These are phyloP conservation scores for Tricholomella constricta DNA, from an alignment of 768 basidiomycete species.

Conservation along the genomic window DNA sequence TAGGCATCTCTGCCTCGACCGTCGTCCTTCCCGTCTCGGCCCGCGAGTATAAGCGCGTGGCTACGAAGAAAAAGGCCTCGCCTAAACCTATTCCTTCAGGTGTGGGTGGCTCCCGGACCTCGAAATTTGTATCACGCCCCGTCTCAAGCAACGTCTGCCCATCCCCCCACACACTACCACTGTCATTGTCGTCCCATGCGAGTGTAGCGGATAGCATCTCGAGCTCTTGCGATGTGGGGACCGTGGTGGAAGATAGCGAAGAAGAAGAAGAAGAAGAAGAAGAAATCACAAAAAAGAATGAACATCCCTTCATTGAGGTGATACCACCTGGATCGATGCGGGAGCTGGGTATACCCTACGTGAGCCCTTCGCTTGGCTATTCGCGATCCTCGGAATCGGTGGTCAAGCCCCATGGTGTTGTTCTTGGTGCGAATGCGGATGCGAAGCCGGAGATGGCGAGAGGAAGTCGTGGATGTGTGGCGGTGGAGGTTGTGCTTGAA, in stretches of 20 bases:
- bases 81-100: not conserved
- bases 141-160: slow-evolving; percentile 3
- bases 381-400: no score
- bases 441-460: not conserved
- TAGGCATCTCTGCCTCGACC: slow-evolving; percentile 32
- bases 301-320: not conserved
- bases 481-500: not conserved
- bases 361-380: not conserved
- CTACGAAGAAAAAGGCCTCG: slow-evolving; percentile 18
- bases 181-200: slow-evolving; percentile 1
- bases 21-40: slow-evolving; percentile 46
- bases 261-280: not conserved
- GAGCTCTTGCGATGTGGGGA: slow-evolving; percentile 6
- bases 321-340: not conserved
- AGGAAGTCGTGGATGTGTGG: not conserved
- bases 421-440: not conserved
- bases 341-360: not conserved
- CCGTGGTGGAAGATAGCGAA: not conserved
- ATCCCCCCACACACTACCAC: slow-evolving; percentile 7
- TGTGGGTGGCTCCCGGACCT: not conserved
- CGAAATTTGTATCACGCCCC: not conserved
- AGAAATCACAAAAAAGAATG: not conserved
- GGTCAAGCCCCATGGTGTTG: no score
- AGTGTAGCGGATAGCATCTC: not conserved
- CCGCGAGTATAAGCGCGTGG: slow-evolving; percentile 26